Conservation (phyloP, 148 eudicot genomes). For the Amaranthus palmeri region DNA sequence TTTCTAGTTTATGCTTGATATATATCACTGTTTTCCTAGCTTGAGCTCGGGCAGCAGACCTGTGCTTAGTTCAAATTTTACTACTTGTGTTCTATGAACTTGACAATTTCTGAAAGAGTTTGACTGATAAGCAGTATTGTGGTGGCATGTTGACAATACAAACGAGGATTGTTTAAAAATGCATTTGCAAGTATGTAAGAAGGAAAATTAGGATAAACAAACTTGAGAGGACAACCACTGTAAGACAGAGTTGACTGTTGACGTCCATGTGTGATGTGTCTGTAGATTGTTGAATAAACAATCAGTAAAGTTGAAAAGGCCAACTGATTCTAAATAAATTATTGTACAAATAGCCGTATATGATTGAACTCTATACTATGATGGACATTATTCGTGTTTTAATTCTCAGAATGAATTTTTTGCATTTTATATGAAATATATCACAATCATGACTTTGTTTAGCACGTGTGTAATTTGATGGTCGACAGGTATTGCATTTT, state of each 20-base stretch:
- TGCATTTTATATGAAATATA: background rate
- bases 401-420: background rate
- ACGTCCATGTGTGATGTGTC: background rate
- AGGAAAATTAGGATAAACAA: background rate
- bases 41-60: background rate
- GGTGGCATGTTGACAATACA: background rate
- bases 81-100: background rate
- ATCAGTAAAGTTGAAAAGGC: too few species aligned
- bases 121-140: background rate
- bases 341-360: too few species aligned
- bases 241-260: background rate
- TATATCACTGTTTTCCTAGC: background rate
- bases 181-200: background rate
- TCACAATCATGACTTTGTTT: background rate
- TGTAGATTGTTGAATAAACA: too few species aligned
- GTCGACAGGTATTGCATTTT: conserved; percentile 74
- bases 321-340: too few species aligned
- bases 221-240: background rate
- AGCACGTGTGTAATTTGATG: background rate
- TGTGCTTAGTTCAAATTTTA: background rate
- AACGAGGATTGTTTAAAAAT: background rate
- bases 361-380: background rate
- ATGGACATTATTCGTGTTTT: background rate
- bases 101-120: background rate
- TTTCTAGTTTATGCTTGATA: background rate